Evolutionary conservation across 2,329 filamentous ascomycete genomes (phyloP), one percentile per base, ranked within the genome.

Genomic region (Fusarium metavorans): DNA sequence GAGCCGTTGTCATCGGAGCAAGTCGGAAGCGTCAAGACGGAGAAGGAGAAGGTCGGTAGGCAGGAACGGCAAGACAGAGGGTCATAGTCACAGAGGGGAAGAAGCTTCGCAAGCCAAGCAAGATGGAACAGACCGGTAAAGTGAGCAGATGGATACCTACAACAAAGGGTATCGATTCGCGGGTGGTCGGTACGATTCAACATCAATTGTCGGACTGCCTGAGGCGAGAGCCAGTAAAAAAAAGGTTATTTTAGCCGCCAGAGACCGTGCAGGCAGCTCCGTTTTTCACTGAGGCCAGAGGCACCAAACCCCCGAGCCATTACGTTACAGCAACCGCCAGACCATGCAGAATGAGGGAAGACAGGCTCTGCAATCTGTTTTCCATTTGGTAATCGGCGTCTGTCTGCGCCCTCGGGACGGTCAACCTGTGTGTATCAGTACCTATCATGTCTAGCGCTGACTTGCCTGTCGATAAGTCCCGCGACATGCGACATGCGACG

Each of bases 331-430:
- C 76, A 79, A 79, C 75, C 78, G 67, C 76, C 70, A 68, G 76
- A 78, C 77, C 71, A 79, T 79, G 77, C 77, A 79, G 77, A 78
- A 79, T 77, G 75, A 77, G 77, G 77, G 75, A 79, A 77, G 76
- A 78, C 64, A 72, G 62, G 70, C 68, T 70, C 64, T 67, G 34
- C 52, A 48, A 66, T 68, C 66, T 45, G 64, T 76, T 78, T 79
- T 79, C 72, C 70, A 79, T 79, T 79, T 79, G 73, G 77, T 79
- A 79, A 79, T 79, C 75, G 77, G 77, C 74, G 72, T 68, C 48
- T 62, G 67, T 68, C 68, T 78, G 77, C 77, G 77, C 77, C 77
- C 74, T 73, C 43, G 58, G 32, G 30, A 59, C 32, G 39, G 43
- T 54, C 27, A 39, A 30, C 14, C 30, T 43, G 7, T 4, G 62